Conservation (phyloP, 2,329 filamentous ascomycete genomes). For the Cordyceps cateniannulata region DNA sequence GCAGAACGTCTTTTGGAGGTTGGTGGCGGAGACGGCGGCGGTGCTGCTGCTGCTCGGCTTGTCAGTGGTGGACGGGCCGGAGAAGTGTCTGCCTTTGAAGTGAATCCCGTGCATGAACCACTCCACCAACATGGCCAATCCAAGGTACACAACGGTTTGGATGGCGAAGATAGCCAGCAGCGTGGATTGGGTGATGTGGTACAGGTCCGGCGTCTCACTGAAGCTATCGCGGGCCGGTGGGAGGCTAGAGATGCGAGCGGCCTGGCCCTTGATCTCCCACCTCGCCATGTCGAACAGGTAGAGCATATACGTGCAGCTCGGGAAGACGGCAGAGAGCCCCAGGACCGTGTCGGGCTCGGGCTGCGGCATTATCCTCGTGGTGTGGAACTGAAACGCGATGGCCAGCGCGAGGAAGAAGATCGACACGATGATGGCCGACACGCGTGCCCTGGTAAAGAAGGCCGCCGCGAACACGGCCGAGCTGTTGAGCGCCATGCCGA, state of each 20-base stretch:
- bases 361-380: background rate
- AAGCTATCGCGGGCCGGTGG: slow-evolving; percentile 11
- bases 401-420: slow-evolving; percentile 24
- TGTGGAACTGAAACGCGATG: slow-evolving; percentile 2
- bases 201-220: slow-evolving; percentile 15
- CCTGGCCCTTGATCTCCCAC: slow-evolving; percentile 15
- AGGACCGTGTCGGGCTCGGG: background rate
- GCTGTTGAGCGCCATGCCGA: slow-evolving; percentile 51
- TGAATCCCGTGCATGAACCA: slow-evolving; percentile 28
- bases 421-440: slow-evolving; percentile 26
- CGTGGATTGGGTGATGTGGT: slow-evolving; percentile 21
- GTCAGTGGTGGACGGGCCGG: slow-evolving; percentile 16
- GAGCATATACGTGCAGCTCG: slow-evolving; percentile 20
- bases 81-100: slow-evolving; percentile 22
- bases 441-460: slow-evolving; percentile 29
- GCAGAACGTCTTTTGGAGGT: slow-evolving; percentile 27
- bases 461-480: slow-evolving; percentile 50
- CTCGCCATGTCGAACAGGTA: slow-evolving; percentile 20
- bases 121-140: slow-evolving; percentile 28
- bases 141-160: slow-evolving; percentile 27
- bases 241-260: slow-evolving; percentile 11
- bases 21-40: background rate
- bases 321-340: slow-evolving; percentile 18
- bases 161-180: slow-evolving; percentile 27
- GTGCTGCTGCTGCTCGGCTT: background rate